These are phyloP conservation scores for Tripterygium wilfordii DNA, from an alignment of 177 flowering plant genomes.

Conservation along the genomic window DNA sequence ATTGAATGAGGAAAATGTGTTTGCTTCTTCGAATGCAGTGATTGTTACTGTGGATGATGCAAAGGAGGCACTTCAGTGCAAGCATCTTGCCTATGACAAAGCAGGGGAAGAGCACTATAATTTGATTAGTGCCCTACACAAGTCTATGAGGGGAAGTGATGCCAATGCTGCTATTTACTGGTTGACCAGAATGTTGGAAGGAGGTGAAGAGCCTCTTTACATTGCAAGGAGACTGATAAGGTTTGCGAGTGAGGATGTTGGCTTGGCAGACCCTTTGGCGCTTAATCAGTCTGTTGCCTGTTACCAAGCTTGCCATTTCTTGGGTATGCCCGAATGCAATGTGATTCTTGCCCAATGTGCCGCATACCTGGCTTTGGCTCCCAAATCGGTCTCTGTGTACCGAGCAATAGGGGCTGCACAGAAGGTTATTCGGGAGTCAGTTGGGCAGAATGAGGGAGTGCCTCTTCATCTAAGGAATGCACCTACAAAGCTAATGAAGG, in stretches of 20 bases:
- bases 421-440: conserved; percentile 63
- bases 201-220: conserved; percentile 85
- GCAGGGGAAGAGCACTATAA: conserved; percentile 89
- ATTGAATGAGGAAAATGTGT: conserved; percentile 10
- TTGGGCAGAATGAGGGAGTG: conserved; percentile 81
- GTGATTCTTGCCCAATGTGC: conserved; percentile 81
- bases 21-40: neutral
- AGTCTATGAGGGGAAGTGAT: conserved; percentile 89
- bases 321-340: conserved; percentile 91
- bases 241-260: conserved; percentile 90
- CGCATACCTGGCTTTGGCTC: conserved; percentile 80
- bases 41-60: conserved; percentile 51
- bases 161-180: conserved; percentile 81
- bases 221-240: conserved; percentile 65
- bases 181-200: conserved; percentile 87
- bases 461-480: conserved; percentile 90
- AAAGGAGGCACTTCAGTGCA: conserved; percentile 75
- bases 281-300: conserved; percentile 73
- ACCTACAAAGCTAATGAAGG: conserved; percentile 88
- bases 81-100: conserved; percentile 72
- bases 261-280: conserved; percentile 77
- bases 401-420: conserved; percentile 54
- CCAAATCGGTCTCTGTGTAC: conserved; percentile 74
- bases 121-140: conserved; percentile 74
- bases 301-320: conserved; percentile 80